Conservation (phyloP, 805 yeast genomes). For the Monosporozyma unispora region DNA sequence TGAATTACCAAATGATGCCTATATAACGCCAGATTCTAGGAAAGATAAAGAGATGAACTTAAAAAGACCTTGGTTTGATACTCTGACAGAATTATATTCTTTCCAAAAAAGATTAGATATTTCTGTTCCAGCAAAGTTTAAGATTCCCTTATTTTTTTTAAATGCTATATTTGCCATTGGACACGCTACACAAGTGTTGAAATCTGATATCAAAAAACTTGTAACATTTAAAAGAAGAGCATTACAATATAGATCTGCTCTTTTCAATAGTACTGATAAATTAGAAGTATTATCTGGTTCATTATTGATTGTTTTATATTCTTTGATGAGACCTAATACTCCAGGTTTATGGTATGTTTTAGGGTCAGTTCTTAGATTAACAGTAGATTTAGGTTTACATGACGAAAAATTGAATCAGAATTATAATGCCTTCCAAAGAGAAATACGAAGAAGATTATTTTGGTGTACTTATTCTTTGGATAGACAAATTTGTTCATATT, state of each 20-base stretch:
- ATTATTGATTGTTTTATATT: constrained; percentile 56
- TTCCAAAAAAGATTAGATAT: constrained; percentile 24
- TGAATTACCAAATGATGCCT: constrained; percentile 18
- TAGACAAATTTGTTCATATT: constrained; percentile 74
- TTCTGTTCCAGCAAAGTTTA: constrained; percentile 39
- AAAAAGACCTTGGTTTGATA: constrained; percentile 16
- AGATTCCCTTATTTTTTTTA: constrained; percentile 56
- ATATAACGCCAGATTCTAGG: constrained; percentile 6
- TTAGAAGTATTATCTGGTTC: constrained; percentile 69
- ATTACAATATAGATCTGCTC: constrained; percentile 44
- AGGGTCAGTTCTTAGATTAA: constrained; percentile 69
- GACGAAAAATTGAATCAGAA: constrained; percentile 42
- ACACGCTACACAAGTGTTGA: constrained; percentile 61
- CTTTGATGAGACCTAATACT: constrained; percentile 79
- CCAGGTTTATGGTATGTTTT: constrained; percentile 92
- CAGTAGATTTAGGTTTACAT: constrained; percentile 81
- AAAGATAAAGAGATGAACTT: constrained; percentile 2
- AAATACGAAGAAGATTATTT: constrained; percentile 65
- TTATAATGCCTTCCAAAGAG: constrained; percentile 49
- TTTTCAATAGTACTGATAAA: constrained; percentile 48
- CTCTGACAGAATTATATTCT: constrained; percentile 38
- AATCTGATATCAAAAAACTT: constrained; percentile 54
- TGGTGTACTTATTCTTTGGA: constrained; percentile 89
- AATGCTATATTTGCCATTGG: constrained; percentile 76
- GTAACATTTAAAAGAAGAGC: constrained; percentile 67